Conservation (phyloP, 352 stramenopile genomes). For the Globisporangium camurandrum region DNA sequence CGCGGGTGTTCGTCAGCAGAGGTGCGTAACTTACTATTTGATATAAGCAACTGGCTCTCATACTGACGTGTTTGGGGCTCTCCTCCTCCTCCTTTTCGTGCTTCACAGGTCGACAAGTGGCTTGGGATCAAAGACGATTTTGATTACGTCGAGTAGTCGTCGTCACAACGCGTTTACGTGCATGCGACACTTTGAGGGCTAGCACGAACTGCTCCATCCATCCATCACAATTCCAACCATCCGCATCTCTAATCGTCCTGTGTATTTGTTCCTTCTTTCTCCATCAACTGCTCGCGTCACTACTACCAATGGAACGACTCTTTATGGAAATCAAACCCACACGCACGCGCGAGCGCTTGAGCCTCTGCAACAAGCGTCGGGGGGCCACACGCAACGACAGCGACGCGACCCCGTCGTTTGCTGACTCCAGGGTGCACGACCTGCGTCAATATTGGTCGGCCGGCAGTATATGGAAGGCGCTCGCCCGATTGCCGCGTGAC, state of each 20-base stretch:
- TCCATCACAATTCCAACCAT: too few species aligned
- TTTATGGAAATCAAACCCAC: slow-evolving; percentile 78
- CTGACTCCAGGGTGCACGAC: slow-evolving; percentile 66
- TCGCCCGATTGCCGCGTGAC: slow-evolving; percentile 48
- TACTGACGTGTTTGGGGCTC: too few species aligned
- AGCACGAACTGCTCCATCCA: too few species aligned
- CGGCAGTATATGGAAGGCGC: slow-evolving; percentile 37
- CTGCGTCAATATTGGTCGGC: slow-evolving; percentile 57
- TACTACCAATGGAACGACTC: slow-evolving; percentile 83
- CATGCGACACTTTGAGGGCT: too few species aligned
- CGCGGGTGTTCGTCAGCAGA: slow-evolving; percentile 52
- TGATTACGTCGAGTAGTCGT: slow-evolving; percentile 60
- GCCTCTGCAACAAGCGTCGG: slow-evolving; percentile 65
- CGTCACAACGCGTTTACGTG: neutral
- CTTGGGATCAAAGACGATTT: slow-evolving; percentile 83
- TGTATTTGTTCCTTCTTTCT: neutral
- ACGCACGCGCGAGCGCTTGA: slow-evolving; percentile 50
- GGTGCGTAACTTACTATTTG: too few species aligned
- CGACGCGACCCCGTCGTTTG: slow-evolving; percentile 35
- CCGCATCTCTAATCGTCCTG: neutral
- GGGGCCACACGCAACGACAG: slow-evolving; percentile 65
- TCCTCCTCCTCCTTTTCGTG: neutral
- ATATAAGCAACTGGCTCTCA: too few species aligned
- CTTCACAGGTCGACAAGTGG: slow-evolving; percentile 70
- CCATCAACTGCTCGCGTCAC: too few species aligned